These are phyloP conservation scores for Venturiaceae sp. DNA, from an alignment of 2,329 filamentous ascomycete genomes.

Conservation along the genomic window DNA sequence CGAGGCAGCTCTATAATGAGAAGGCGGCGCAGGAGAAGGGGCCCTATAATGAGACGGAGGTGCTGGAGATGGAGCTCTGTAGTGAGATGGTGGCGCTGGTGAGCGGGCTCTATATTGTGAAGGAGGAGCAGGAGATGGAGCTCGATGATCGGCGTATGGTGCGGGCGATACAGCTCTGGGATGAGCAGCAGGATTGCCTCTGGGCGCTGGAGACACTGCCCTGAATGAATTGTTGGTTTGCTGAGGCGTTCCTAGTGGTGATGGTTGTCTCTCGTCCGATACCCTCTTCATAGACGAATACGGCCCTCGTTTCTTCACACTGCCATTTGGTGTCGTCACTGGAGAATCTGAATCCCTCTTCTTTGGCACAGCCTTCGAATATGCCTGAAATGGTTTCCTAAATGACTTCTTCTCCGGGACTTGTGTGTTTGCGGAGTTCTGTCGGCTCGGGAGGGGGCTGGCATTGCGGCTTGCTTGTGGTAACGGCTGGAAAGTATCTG, in stretches of 20 bases:
- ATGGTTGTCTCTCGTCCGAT: constrained; percentile 3
- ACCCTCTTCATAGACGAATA: constrained; percentile 35
- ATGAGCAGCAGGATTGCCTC: not conserved
- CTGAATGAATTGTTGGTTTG: constrained; percentile 17
- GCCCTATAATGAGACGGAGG: constrained; percentile 13
- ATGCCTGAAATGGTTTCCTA: constrained; percentile 56
- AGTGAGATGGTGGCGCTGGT: constrained; percentile 5
- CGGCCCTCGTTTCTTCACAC: constrained; percentile 27
- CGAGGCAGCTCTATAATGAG: constrained; percentile 20
- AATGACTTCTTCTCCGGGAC: constrained; percentile 48
- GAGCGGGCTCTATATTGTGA: constrained; percentile 21
- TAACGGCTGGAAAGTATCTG: constrained; percentile 70
- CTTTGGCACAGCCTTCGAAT: constrained; percentile 35
- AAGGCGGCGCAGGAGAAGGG: constrained; percentile 18
- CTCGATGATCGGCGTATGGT: constrained; percentile 16
- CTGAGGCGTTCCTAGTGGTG: not conserved
- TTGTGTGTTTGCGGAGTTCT: constrained; percentile 5
- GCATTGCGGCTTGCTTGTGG: constrained; percentile 48
- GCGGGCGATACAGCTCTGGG: constrained; percentile 23
- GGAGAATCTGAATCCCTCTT: constrained; percentile 23
- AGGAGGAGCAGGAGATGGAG: constrained; percentile 17
- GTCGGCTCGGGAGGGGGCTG: constrained; percentile 27
- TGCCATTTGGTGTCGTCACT: constrained; percentile 16
- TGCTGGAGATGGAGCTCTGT: constrained; percentile 13
- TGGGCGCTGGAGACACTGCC: constrained; percentile 30